These are phyloP conservation scores for Cylindrotheca closterium DNA, from an alignment of 108 stramenopile species.

Conservation along the genomic window DNA sequence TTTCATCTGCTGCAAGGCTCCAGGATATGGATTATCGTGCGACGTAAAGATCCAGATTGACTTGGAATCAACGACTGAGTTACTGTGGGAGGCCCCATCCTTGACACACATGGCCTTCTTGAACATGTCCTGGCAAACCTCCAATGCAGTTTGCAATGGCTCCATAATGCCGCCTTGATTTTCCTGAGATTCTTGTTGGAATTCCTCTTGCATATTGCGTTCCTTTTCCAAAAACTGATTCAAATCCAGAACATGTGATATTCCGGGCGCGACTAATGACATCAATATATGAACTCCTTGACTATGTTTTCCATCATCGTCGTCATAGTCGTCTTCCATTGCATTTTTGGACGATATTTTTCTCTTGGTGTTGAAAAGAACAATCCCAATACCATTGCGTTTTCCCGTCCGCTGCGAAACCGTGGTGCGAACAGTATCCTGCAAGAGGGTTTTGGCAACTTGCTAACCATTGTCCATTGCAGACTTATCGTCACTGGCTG, in stretches of 20 bases:
- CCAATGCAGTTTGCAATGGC: slow-evolving; percentile 36
- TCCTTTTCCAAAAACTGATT: slow-evolving; percentile 14
- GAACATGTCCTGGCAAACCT: slow-evolving; percentile 51
- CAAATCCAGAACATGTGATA: slow-evolving; percentile 28
- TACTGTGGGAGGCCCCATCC: slow-evolving; percentile 30
- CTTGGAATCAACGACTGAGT: slow-evolving; percentile 51
- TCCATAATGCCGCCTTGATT: slow-evolving; percentile 4
- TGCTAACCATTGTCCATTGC: background rate
- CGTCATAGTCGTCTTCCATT: slow-evolving; percentile 21
- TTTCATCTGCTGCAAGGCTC: slow-evolving; percentile 32
- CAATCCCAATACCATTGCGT: background rate
- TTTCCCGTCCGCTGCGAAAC: background rate
- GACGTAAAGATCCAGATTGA: slow-evolving; percentile 81
- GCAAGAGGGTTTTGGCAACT: background rate
- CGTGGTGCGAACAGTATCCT: background rate
- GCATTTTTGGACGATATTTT: background rate
- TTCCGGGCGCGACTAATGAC: slow-evolving; percentile 61
- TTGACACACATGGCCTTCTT: slow-evolving; percentile 43
- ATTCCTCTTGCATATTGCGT: slow-evolving; percentile 56
- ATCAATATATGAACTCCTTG: slow-evolving; percentile 52
- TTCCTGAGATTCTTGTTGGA: slow-evolving; percentile 25
- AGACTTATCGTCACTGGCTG: background rate
- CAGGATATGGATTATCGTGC: slow-evolving; percentile 47
- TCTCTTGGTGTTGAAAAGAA: background rate
- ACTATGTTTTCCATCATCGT: slow-evolving; percentile 25